These are phyloP conservation scores for Ceratocystis eucalypticola DNA, from an alignment of 2,329 filamentous ascomycete genomes.

Conservation along the genomic window DNA sequence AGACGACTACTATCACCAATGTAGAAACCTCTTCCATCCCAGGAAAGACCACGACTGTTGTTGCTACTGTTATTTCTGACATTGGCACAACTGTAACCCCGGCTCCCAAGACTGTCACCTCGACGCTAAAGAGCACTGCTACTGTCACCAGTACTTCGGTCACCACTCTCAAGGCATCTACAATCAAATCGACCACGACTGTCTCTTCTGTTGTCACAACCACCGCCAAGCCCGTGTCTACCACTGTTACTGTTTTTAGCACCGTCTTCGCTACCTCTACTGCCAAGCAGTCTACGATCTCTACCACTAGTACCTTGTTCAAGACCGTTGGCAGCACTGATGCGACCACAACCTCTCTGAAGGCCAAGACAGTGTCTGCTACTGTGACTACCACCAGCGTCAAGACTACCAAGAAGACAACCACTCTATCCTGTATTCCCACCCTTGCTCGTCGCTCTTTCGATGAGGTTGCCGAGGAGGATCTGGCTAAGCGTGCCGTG, in stretches of 20 bases:
- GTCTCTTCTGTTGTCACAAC: conserved; percentile 1
- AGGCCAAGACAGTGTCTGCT: neutral
- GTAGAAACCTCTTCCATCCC: neutral
- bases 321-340: conserved; percentile 11
- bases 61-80: neutral
- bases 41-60: conserved; percentile 8
- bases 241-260: neutral
- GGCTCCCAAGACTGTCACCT: neutral
- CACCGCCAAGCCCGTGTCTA: neutral
- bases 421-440: conserved; percentile 6
- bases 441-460: neutral
- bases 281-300: neutral
- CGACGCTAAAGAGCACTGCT: neutral
- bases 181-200: conserved; percentile 6
- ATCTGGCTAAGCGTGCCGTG: neutral
- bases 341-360: conserved; percentile 6
- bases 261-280: neutral
- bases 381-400: neutral
- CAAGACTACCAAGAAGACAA: conserved; percentile 10
- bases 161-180: conserved; percentile 8
- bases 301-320: conserved; percentile 1
- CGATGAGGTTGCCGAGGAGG: conserved; percentile 5
- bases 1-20: conserved; percentile 1
- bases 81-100: conserved; percentile 5
- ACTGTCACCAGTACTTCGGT: conserved; percentile 1